phyloP scores from a whole-genome alignment of 2,329 filamentous ascomycete species.

The Sarocladium oryzae region DNA sequence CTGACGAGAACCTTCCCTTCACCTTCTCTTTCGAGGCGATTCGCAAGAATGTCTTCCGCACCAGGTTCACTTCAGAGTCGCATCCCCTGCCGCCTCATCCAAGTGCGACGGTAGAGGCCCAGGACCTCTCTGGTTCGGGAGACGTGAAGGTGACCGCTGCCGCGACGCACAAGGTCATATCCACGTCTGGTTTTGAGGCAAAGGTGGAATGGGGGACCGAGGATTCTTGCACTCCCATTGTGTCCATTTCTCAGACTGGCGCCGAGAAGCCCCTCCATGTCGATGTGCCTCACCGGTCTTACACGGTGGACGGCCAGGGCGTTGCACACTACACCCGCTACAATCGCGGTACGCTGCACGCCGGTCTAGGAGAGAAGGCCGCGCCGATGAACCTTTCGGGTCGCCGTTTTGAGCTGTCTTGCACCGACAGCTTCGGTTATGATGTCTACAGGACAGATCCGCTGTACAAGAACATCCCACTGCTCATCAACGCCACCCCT shows the following conservation, averaged over 20 bases:
- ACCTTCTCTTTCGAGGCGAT: slow-evolving; percentile 59
- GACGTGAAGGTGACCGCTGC: slow-evolving; percentile 23
- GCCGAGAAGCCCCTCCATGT: slow-evolving; percentile 47
- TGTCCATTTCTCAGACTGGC: slow-evolving; percentile 45
- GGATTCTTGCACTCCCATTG: slow-evolving; percentile 34
- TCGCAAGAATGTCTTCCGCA: slow-evolving; percentile 57
- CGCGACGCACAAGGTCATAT: slow-evolving; percentile 33
- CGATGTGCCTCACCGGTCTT: slow-evolving; percentile 61
- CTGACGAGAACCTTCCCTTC: slow-evolving; percentile 30
- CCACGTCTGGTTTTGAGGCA: slow-evolving; percentile 10
- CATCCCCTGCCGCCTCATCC: slow-evolving; percentile 62
- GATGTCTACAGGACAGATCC: slow-evolving; percentile 65
- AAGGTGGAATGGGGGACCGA: slow-evolving; percentile 11
- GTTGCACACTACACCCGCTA: slow-evolving; percentile 60
- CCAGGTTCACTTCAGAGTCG: slow-evolving; percentile 55
- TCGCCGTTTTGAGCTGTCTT: slow-evolving; percentile 58
- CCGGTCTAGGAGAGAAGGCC: slow-evolving; percentile 66
- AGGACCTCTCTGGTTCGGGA: slow-evolving; percentile 24
- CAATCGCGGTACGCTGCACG: slow-evolving; percentile 55
- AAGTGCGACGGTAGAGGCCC: slow-evolving; percentile 41
- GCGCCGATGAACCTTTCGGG: slow-evolving; percentile 67
- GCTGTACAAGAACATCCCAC: slow-evolving; percentile 69
- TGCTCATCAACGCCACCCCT: slow-evolving; percentile 62
- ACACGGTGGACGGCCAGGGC: slow-evolving; percentile 54
- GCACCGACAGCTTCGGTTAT: slow-evolving; percentile 68